These are phyloP conservation scores for Linderina pennispora DNA, from an alignment of 192 early-diverging fungal species.

Conservation along the genomic window DNA sequence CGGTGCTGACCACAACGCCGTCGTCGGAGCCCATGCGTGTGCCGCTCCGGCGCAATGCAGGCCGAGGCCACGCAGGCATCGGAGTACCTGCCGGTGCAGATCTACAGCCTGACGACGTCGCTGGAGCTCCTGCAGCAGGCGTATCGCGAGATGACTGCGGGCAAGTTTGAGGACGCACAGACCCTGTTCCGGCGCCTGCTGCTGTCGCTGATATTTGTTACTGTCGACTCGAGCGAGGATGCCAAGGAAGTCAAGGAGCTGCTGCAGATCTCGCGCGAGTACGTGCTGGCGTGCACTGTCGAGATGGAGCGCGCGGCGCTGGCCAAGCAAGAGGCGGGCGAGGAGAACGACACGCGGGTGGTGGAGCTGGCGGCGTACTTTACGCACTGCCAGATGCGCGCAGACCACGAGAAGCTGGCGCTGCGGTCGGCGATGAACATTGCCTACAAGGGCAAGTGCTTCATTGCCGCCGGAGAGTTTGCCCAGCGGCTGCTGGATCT, in stretches of 20 bases:
- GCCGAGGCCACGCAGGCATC: slow-evolving; percentile 45
- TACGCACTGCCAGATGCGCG: slow-evolving; percentile 87
- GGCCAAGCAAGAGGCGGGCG: slow-evolving; percentile 45
- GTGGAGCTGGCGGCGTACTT: slow-evolving; percentile 95
- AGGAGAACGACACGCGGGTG: slow-evolving; percentile 59
- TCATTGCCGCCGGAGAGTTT: slow-evolving; percentile 78
- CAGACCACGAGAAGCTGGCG: slow-evolving; percentile 80
- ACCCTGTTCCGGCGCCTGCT: slow-evolving; percentile 70
- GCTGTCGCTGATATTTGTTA: slow-evolving; percentile 70
- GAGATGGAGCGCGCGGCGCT: slow-evolving; percentile 69
- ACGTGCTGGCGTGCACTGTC: slow-evolving; percentile 84
- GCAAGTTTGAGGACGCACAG: slow-evolving; percentile 77
- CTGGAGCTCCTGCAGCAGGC: slow-evolving; percentile 76
- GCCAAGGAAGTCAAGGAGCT: slow-evolving; percentile 74
- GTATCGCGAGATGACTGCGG: slow-evolving; percentile 72
- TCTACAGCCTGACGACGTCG: slow-evolving; percentile 29
- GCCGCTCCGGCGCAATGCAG: slow-evolving; percentile 62
- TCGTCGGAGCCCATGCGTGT: slow-evolving; percentile 56
- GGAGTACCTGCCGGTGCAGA: slow-evolving; percentile 29
- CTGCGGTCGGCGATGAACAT: slow-evolving; percentile 83
- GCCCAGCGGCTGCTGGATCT: slow-evolving; percentile 87
- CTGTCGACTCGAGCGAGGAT: slow-evolving; percentile 60
- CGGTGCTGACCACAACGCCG: slow-evolving; percentile 57
- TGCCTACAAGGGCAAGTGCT: slow-evolving; percentile 79
- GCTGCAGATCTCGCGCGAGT: slow-evolving; percentile 81